These are phyloP conservation scores for Clarireedia paspali DNA, from an alignment of 2,329 filamentous ascomycete species.

Conservation along the genomic window DNA sequence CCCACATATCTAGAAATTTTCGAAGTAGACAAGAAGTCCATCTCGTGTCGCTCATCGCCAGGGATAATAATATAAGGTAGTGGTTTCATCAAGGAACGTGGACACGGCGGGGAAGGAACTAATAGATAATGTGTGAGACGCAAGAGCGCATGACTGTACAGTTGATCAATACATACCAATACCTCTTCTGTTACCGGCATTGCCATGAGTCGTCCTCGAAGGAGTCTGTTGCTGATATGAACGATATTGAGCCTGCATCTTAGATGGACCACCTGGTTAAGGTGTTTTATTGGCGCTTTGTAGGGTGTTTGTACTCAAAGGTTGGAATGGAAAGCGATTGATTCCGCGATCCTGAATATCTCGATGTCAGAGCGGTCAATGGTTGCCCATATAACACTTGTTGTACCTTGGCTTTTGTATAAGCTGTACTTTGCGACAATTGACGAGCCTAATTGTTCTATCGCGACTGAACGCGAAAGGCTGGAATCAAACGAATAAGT, in stretches of 20 bases:
- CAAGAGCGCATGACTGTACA: conserved; percentile 10
- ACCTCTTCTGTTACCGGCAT: conserved; percentile 25
- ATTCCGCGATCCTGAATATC: too few relatives aligned
- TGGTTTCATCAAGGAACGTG: background rate
- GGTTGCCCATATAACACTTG: background rate
- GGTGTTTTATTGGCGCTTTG: background rate
- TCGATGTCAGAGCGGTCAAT: background rate
- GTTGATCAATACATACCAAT: conserved; percentile 27
- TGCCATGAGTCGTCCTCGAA: conserved; percentile 26
- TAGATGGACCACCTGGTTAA: background rate
- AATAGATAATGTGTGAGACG: conserved; percentile 10
- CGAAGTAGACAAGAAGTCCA: background rate
- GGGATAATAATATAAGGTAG: background rate
- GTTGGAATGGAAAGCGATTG: too few relatives aligned
- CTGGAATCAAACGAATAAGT: background rate
- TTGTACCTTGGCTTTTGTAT: background rate
- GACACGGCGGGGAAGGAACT: conserved; percentile 29
- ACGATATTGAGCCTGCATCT: conserved; percentile 10
- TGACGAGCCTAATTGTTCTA: background rate
- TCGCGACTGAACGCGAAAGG: background rate
- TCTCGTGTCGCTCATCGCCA: background rate
- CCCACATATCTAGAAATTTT: background rate
- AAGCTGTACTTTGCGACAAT: background rate
- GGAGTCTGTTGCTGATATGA: conserved; percentile 11
- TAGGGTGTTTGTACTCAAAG: background rate